phyloP scores from a whole-genome alignment of 2,329 filamentous ascomycete genomes.

The Ascochyta lentis region DNA sequence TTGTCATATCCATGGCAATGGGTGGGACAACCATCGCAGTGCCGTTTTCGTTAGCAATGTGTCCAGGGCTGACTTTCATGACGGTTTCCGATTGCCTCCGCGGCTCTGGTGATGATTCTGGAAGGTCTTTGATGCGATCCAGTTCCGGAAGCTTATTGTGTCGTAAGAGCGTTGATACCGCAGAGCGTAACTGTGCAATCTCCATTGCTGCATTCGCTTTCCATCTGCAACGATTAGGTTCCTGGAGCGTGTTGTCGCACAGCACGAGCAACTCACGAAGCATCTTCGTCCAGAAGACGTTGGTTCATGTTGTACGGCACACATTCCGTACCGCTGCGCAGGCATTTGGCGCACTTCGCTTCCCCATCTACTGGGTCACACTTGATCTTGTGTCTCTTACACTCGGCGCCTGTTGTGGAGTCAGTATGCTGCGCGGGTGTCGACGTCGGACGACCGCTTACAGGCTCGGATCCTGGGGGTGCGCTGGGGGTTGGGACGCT shows the following conservation, averaged over 20 bases:
- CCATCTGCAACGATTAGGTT: slow-evolving; percentile 28
- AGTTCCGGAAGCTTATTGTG: slow-evolving; percentile 38
- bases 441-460: slow-evolving; percentile 18
- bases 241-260: not conserved
- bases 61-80: slow-evolving; percentile 31
- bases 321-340: slow-evolving; percentile 73
- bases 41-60: slow-evolving; percentile 34
- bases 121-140: slow-evolving; percentile 18
- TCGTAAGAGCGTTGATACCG: slow-evolving; percentile 36
- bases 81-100: slow-evolving; percentile 13
- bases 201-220: slow-evolving; percentile 40
- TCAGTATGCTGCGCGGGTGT: not conserved
- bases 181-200: slow-evolving; percentile 34
- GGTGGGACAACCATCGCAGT: slow-evolving; percentile 35
- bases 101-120: slow-evolving; percentile 19
- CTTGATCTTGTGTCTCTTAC: slow-evolving; percentile 46
- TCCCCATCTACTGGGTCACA: slow-evolving; percentile 43
- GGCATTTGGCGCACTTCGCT: slow-evolving; percentile 43
- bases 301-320: slow-evolving; percentile 65
- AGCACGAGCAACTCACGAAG: slow-evolving; percentile 30
- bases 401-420: slow-evolving; percentile 37
- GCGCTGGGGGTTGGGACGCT: slow-evolving; percentile 33
- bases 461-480: slow-evolving; percentile 37
- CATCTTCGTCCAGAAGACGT: slow-evolving; percentile 42
- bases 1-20: slow-evolving; percentile 47